Base-by-base conservation (phyloP, 306 rosid species). In the Fragaria vesca region DNA sequence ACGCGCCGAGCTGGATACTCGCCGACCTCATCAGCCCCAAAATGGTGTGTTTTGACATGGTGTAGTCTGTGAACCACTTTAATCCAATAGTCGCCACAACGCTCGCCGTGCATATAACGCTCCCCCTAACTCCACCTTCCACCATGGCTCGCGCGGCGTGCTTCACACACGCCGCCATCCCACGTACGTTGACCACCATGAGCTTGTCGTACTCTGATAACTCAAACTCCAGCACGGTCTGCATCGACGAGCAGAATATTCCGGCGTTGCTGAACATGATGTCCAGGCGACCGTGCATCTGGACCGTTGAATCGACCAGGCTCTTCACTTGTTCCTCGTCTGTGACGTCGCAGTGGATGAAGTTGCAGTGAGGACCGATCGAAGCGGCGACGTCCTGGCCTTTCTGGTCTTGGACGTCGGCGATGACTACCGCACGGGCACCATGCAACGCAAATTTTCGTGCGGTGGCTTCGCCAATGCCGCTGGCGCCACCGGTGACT, bases 211-310 rank as follows among this genome's bases (percentile, higher is more conserved):
- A 58, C 15, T 28, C 50, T 28, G 88, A 55, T 10, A 91, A 15
- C 60, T 91, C 81, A 2, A 89, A 74, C 10, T 86, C 90, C 12
- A 78, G 6, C 0, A 85, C 21, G 0, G 73, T 84, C 69, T 91
- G 96, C 0, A 68, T 32, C 15, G 77, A 65, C 7, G 15, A 34
- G 67, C 87, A 80, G 1, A 36, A 0, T 4, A 85, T 58, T 3
- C 92, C 92, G 3, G 87, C 97, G 72, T 91, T 91, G 86, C 91
- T 86, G 76, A 91, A 89, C 91, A 88, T 86, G 55, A 91, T 67
- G 82, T 91, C 90, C 0, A 91, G 67, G 2, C 71, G 76, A 0
- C 92, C 93, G 43, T 85, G 69, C 9, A 13, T 50, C 11, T 54
- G 21, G 45, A 90, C 89, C 0, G 97, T 83, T 0, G 86, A 80